These are phyloP conservation scores for Malus asiatica DNA, from an alignment of 306 rosid species.

Conservation along the genomic window DNA sequence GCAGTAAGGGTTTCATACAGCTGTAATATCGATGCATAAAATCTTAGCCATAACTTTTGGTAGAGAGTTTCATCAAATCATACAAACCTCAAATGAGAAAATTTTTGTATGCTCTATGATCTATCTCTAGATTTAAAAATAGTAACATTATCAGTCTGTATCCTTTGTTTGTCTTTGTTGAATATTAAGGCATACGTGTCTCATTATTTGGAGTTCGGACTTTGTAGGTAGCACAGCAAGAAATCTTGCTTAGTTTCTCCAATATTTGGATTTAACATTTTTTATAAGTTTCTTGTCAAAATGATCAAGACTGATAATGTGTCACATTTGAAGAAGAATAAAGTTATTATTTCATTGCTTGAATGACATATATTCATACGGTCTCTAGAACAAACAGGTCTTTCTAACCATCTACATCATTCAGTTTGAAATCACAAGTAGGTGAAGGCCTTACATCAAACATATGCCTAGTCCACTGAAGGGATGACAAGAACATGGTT, in stretches of 20 bases:
- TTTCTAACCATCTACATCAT: neutral
- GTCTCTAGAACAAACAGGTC: neutral
- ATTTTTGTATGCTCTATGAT: neutral
- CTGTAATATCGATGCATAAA: neutral
- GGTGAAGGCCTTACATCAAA: neutral
- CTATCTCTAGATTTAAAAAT: neutral
- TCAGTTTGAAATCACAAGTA: neutral
- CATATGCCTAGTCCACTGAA: neutral
- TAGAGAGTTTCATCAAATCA: neutral
- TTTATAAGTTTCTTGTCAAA: neutral
- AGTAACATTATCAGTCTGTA: neutral
- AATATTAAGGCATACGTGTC: neutral
- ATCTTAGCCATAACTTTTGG: neutral
- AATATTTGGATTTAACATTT: neutral
- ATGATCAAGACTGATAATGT: no score
- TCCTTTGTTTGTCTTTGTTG: neutral
- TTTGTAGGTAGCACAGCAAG: neutral
- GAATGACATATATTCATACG: neutral
- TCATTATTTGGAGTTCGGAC: neutral
- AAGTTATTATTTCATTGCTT: neutral
- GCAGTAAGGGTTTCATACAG: neutral
- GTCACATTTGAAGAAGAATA: neutral
- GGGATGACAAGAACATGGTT: neutral
- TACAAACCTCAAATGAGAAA: neutral
- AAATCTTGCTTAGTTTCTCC: neutral